These are phyloP conservation scores for Cyclotella atomus DNA, from an alignment of 108 stramenopile species.

Conservation along the genomic window DNA sequence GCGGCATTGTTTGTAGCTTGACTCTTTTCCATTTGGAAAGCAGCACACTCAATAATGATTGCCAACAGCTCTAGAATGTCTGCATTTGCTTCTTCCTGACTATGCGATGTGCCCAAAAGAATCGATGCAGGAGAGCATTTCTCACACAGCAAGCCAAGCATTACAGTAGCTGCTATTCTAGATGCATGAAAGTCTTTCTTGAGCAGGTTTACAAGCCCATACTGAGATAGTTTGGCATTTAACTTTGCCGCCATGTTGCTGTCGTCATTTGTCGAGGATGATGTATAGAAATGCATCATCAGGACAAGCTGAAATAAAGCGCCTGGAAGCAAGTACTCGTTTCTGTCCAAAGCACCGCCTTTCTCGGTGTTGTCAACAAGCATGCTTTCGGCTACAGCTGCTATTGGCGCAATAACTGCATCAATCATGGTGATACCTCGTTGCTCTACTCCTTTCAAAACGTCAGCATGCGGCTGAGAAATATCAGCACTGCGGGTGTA, in stretches of 20 bases:
- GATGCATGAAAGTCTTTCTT: conserved; percentile 1
- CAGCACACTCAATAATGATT: conserved; percentile 40
- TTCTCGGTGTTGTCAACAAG: not conserved
- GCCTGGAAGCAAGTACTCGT: conserved; percentile 21
- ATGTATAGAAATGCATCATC: conserved; percentile 26
- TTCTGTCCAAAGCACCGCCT: conserved; percentile 2
- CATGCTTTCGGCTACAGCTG: not conserved
- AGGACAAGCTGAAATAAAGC: conserved; percentile 36
- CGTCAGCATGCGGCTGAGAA: not conserved
- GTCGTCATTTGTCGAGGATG: not conserved
- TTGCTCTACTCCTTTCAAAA: conserved; percentile 21
- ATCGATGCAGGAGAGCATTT: conserved; percentile 60
- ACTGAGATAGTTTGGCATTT: not conserved
- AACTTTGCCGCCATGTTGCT: not conserved
- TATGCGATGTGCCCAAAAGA: conserved; percentile 21
- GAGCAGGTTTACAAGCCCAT: not conserved
- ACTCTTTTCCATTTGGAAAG: conserved; percentile 4
- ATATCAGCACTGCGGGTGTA: not conserved
- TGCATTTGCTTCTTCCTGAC: conserved; percentile 43
- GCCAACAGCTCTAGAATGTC: conserved; percentile 35
- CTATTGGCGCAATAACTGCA: conserved; percentile 18
- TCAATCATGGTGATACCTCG: conserved; percentile 9
- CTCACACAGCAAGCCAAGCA: conserved; percentile 71
- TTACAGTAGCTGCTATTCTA: conserved; percentile 48
- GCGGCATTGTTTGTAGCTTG: not conserved